Evolutionary conservation across 352 stramenopile species (phyloP).

Genomic region (Elongisporangium undulatum): DNA sequence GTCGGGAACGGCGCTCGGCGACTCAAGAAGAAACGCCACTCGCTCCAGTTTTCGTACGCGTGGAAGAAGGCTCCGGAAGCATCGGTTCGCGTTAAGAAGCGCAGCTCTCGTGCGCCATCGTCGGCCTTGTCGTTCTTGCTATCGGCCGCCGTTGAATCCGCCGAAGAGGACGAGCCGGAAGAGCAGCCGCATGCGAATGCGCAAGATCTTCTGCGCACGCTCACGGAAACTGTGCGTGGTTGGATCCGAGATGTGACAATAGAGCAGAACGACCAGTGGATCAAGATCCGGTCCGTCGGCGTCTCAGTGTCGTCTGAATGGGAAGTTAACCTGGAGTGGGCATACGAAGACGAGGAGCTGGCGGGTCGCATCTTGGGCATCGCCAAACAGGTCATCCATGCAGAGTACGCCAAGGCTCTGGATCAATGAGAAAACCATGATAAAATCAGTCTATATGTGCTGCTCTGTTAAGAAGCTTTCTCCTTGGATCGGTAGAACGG

Average conservation of each 20-base stretch:
- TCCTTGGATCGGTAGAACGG: conserved; percentile 74
- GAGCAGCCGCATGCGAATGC: conserved; percentile 65
- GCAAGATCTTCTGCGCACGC: conserved; percentile 35
- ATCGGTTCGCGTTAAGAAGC: conserved; percentile 69
- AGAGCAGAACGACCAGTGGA: conserved; percentile 62
- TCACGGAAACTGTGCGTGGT: conserved; percentile 41
- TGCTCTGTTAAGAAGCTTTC: conserved; percentile 8
- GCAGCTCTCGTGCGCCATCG: conserved; percentile 43
- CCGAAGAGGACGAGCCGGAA: conserved; percentile 65
- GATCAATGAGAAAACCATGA: conserved; percentile 7
- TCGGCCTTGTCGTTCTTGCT: conserved; percentile 80
- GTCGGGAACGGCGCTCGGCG: conserved; percentile 55
- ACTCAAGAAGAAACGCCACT: conserved; percentile 87
- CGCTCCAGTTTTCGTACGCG: conserved; percentile 66
- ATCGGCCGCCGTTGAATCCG: conserved; percentile 61
- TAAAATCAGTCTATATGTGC: conserved; percentile 6
- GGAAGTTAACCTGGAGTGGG: conserved; percentile 82
- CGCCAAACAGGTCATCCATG: conserved; percentile 71
- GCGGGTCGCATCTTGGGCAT: conserved; percentile 79
- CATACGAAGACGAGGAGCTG: conserved; percentile 80
- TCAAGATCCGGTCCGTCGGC: conserved; percentile 70
- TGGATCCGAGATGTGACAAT: conserved; percentile 61
- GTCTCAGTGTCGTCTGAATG: conserved; percentile 68
- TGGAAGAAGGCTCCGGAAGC: conserved; percentile 79
- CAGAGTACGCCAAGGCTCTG: conserved; percentile 51